phyloP scores from a whole-genome alignment of 257 asterid species.

The Solanum paucissectum region DNA sequence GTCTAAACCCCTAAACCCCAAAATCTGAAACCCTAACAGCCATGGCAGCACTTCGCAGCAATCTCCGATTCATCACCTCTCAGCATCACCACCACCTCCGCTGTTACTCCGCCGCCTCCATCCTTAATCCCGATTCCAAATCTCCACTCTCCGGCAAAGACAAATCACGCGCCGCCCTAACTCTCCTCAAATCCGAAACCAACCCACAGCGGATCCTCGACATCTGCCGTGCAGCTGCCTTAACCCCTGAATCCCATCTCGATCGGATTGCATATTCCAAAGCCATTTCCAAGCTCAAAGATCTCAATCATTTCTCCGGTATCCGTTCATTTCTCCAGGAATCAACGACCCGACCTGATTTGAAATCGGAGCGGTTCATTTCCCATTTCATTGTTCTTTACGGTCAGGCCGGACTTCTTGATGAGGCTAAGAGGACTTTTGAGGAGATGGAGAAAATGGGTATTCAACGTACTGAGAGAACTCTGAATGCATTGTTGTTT shows the following conservation, averaged over 20 bases:
- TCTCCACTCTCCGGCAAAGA: constrained; percentile 35
- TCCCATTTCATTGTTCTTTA: constrained; percentile 57
- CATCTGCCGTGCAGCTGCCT: constrained; percentile 64
- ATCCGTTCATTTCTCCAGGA: constrained; percentile 51
- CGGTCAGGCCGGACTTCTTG: constrained; percentile 56
- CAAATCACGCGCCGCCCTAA: constrained; percentile 55
- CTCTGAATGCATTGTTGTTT: constrained; percentile 55
- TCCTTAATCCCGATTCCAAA: constrained; percentile 30
- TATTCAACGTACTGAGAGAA: constrained; percentile 28
- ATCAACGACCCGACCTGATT: constrained; percentile 27
- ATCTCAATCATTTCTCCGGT: constrained; percentile 30
- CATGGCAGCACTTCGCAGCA: constrained; percentile 48
- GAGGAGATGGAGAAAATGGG: constrained; percentile 56
- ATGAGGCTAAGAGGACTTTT: constrained; percentile 50
- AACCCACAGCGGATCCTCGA: constrained; percentile 76
- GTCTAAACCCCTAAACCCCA: background rate
- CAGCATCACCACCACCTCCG: constrained; percentile 14
- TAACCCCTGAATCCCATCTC: constrained; percentile 54
- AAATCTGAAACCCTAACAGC: constrained; percentile 4
- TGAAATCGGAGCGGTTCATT: constrained; percentile 31
- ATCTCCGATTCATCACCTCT: constrained; percentile 24
- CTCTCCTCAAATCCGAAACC: constrained; percentile 56
- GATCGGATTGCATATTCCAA: constrained; percentile 59
- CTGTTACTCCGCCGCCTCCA: constrained; percentile 32
- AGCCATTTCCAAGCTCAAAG: constrained; percentile 45